These are phyloP conservation scores for Diplotaxis tenuifolia DNA, from an alignment of 345 rosid species.

Conservation along the genomic window DNA sequence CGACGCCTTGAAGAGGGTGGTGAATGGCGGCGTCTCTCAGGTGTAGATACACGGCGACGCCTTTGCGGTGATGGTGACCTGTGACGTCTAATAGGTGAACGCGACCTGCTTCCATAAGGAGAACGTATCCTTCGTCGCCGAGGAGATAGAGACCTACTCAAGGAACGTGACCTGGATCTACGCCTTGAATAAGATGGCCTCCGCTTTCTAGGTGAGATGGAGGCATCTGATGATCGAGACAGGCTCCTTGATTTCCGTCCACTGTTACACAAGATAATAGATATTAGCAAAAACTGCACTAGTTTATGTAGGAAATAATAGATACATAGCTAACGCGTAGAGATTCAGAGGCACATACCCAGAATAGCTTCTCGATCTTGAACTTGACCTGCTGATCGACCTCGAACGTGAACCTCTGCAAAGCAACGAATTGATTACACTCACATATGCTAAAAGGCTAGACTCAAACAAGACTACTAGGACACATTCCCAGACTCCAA, in stretches of 20 bases:
- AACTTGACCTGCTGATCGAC: constrained; percentile 52
- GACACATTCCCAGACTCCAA: neutral
- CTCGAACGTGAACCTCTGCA: constrained; percentile 56
- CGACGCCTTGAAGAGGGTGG: constrained; percentile 43
- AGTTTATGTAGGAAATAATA: neutral
- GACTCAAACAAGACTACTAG: neutral
- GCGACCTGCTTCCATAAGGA: constrained; percentile 35
- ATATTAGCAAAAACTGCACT: constrained; percentile 17
- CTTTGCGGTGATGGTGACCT: constrained; percentile 45
- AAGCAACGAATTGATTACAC: constrained; percentile 23
- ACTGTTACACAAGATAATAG: constrained; percentile 33
- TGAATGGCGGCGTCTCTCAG: constrained; percentile 38
- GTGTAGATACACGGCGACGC: constrained; percentile 48
- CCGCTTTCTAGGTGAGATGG: constrained; percentile 58
- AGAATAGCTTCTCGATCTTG: constrained; percentile 65
- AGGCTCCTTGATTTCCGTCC: constrained; percentile 61
- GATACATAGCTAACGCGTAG: neutral
- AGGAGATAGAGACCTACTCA: constrained; percentile 42
- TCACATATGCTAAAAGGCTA: neutral
- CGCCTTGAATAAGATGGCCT: constrained; percentile 47
- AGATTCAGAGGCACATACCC: constrained; percentile 51
- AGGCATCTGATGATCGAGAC: constrained; percentile 58
- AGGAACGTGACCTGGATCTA: constrained; percentile 55
- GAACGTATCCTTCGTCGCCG: constrained; percentile 41
- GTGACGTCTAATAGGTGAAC: constrained; percentile 42